Base-by-base conservation (phyloP, 2,329 filamentous ascomycete genomes). In the Ustilaginoidea virens region DNA sequence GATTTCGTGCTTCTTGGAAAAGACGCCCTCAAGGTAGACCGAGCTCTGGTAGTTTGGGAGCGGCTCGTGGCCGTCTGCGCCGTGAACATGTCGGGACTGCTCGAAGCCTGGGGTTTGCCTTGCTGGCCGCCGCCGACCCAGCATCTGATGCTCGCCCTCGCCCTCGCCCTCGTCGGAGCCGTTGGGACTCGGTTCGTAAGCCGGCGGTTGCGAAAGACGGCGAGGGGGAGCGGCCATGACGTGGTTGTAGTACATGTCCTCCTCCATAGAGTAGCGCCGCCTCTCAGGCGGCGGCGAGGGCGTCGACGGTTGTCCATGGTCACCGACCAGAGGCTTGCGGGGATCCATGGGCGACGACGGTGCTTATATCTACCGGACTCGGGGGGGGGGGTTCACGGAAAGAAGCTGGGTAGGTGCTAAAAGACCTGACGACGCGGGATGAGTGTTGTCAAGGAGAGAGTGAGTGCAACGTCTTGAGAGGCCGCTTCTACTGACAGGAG, bases 1-100 rank as follows among this genome's bases (percentile, higher is more conserved):
- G 32, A 80, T 63, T 48, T 81, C 75, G 54, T 72, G 66, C 52
- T 78, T 79, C 44, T 65, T 64, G 39, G 61, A 53, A 42, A 75
- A 74, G 5, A 74, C 55, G 16, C 60, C 66, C 43, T 72, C 63
- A 27, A 69, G 49, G 31, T 58, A 53, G 31, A 75, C 60, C 42
- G 59, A 62, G 40, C 60, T 69, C 27, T 65, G 64, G 45, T 76
- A 76, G 15, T 47, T 40, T n/a, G 71, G 70, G 20, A 73, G 28
- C 10, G 28, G 27, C 15, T 39, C 37, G 19, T n/a, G 18, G 9
- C 15, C 50, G 17, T 47, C 41, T 37, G 71, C 66, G 21, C 52
- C 45, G 30, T n/a, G n/a, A n/a, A 53, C 50, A 36, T 58, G 49
- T 28, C 33, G 26, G 20, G 30, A 33, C 31, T 37, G 36, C 27